A percentile compares a stretch with the other conserved stretches of the same genome.
These are phyloP conservation scores for Lasiodiplodia sp. DNA, from an alignment of 2,329 filamentous ascomycete genomes.

Conservation along the genomic window DNA sequence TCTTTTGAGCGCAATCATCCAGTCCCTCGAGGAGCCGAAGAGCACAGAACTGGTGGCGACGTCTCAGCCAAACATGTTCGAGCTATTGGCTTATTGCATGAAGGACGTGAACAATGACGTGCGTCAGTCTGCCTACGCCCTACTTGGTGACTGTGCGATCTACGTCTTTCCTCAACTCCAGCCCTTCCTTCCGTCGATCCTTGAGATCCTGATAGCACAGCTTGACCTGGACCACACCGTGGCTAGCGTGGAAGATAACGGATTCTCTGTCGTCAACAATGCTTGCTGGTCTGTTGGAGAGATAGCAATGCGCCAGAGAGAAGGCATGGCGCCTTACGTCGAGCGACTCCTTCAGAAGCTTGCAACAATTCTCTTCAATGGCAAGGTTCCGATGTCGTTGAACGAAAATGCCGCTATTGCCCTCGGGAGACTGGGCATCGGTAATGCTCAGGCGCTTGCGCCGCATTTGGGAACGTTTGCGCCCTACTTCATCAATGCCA, in stretches of 20 bases:
- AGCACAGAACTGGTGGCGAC: conserved; percentile 77
- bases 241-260: conserved; percentile 81
- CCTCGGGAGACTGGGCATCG: conserved; percentile 83
- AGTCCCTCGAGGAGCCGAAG: conserved; percentile 78
- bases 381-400: conserved; percentile 83
- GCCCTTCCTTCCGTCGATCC: conserved; percentile 72
- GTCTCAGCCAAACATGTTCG: conserved; percentile 85
- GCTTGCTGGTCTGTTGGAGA: conserved; percentile 97
- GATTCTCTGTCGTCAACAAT: conserved; percentile 95
- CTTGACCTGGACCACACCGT: conserved; percentile 75
- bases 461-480: conserved; percentile 82
- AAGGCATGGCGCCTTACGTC: conserved; percentile 77
- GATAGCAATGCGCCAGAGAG: conserved; percentile 80
- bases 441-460: conserved; percentile 77
- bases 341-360: conserved; percentile 79
- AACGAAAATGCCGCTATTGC: conserved; percentile 95
- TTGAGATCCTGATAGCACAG: conserved; percentile 85
- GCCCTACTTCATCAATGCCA: conserved; percentile 78
- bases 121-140: conserved; percentile 91
- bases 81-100: conserved; percentile 90
- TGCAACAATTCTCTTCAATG: conserved; percentile 82
- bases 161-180: conserved; percentile 86
- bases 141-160: conserved; percentile 93
- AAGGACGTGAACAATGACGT: conserved; percentile 91
- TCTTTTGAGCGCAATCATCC: conserved; percentile 89